Evolutionary conservation across 441 rosid genomes (phyloP).

Genomic region (Flueggea neowawraea): DNA sequence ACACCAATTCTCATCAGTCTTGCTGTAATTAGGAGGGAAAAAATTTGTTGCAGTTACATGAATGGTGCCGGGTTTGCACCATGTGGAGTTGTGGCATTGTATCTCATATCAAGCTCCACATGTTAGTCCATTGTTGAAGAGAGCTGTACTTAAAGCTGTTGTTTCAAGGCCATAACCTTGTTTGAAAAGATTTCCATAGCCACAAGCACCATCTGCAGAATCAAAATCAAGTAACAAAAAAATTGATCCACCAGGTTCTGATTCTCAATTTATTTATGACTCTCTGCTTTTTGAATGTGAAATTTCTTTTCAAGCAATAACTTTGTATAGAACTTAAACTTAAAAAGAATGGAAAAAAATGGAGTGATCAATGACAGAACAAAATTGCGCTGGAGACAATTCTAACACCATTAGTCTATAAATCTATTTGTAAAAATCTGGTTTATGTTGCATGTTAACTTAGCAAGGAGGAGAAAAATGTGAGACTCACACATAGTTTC

Average conservation of each 20-base stretch:
- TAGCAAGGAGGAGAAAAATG: background rate
- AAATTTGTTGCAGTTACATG: slow-evolving; percentile 54
- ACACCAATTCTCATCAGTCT: slow-evolving; percentile 28
- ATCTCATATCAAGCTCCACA: slow-evolving; percentile 56
- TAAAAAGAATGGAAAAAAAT: too few species aligned
- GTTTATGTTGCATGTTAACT: too few species aligned
- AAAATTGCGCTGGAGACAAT: too few species aligned
- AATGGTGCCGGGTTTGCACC: slow-evolving; percentile 40
- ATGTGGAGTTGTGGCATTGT: slow-evolving; percentile 31
- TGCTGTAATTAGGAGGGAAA: slow-evolving; percentile 38
- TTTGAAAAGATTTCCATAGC: slow-evolving; percentile 35
- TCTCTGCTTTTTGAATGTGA: too few species aligned
- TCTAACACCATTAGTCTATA: too few species aligned
- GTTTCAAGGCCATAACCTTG: slow-evolving; percentile 46
- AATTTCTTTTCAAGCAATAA: too few species aligned
- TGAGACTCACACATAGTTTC: slow-evolving; percentile 17
- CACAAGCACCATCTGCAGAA: slow-evolving; percentile 48
- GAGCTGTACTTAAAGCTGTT: slow-evolving; percentile 48
- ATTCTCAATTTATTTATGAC: too few species aligned
- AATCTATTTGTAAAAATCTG: too few species aligned
- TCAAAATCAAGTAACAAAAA: background rate
- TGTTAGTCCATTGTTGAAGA: slow-evolving; percentile 41
- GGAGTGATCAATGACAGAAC: too few species aligned
- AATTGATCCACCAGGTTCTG: too few species aligned
- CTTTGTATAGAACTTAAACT: too few species aligned